phyloP scores from a whole-genome alignment of 129 eudicot genomes.

The Chrysanthemum lavandulifolium region DNA sequence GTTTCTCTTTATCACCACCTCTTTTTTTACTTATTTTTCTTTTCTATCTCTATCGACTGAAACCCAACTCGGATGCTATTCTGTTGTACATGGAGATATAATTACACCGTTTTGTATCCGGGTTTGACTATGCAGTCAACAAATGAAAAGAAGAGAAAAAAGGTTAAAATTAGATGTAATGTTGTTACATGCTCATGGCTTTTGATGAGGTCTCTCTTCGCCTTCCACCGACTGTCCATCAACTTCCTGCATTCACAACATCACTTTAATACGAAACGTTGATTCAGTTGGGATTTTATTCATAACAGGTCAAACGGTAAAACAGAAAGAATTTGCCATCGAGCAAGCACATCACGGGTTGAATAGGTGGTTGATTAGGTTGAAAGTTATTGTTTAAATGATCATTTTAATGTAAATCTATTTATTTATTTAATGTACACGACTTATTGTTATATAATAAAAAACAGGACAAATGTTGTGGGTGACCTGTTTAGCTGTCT shows the following conservation, averaged over 20 bases:
- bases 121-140: conserved; percentile 19
- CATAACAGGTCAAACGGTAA: background rate
- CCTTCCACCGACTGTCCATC: conserved; percentile 42
- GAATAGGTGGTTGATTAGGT: background rate
- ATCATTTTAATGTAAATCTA: no score
- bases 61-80: conserved; percentile 35
- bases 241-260: conserved; percentile 42
- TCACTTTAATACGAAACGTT: background rate
- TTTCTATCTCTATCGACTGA: conserved; percentile 15
- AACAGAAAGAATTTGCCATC: background rate
- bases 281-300: background rate
- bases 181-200: conserved; percentile 79
- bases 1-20: conserved; percentile 6
- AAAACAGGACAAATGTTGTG: no score
- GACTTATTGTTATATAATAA: no score
- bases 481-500: background rate
- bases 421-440: no score
- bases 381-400: no score
- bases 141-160: conserved; percentile 18
- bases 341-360: background rate
- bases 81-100: conserved; percentile 35
- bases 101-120: conserved; percentile 30
- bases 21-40: conserved; percentile 11
- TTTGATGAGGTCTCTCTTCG: conserved; percentile 65
- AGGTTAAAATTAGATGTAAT: conserved; percentile 16